Evolutionary conservation across 139 green algal species (phyloP), one percentile per base, ranked within the genome.

Genomic region (Chlamydomonas urium): DNA sequence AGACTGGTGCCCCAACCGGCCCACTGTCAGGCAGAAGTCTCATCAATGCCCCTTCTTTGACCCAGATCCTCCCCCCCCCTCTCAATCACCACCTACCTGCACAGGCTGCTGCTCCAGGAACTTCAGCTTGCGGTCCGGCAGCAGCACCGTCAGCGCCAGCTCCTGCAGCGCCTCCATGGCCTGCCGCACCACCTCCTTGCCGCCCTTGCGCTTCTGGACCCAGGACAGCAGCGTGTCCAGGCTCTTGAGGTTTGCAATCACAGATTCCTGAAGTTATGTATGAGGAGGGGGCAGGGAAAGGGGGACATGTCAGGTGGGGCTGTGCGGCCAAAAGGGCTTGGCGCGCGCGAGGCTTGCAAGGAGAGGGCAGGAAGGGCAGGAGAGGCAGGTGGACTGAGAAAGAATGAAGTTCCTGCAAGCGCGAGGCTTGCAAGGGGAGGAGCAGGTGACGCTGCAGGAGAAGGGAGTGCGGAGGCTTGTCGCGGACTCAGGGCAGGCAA

Each of bases 101-200:
- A 93, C 69, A 28, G 75, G 80, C 74, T 89, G 77, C 70, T 87
- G 75, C 68, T 89, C 82, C 75, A 93, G 76, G 29, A 79, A 73
- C 28, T 73, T 66, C 57, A 98, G 88, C 82, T 93, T 93, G 31
- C 94, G 79, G 79, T 97, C 88, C 0, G 94, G 94, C 73, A 98
- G 88, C 71, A 98, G 84, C 6, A 79, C 67, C 0, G 71, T 74
- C 0, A 83, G 58, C 57, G 96, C 97, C 32, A 98, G 82, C 86
- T 97, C 92, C 75, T 86, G 82, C 56, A 93, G 79, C 0, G 89
- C 90, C 65, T 94, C 86, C 35, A 93, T 76, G 3, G 88, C 84
- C 81, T 88, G 78, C 14, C 75, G 67, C 33, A 85, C 75, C 1
- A 85, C 69, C 56, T 84, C 77, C 38, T 73, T 78, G 0, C 80